These are phyloP conservation scores for Eucalyptus albens DNA, from an alignment of 345 rosid species.

Conservation along the genomic window DNA sequence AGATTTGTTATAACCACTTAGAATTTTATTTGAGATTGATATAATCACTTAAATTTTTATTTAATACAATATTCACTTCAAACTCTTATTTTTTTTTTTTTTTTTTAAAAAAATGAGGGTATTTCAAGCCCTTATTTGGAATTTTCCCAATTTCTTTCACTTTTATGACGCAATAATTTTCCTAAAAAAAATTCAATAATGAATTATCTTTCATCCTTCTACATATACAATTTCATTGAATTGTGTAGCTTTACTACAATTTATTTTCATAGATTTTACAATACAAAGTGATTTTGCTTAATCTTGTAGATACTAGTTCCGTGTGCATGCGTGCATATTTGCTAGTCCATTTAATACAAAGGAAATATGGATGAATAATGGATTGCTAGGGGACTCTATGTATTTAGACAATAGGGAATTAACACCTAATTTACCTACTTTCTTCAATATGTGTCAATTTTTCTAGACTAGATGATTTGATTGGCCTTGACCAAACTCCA, in stretches of 20 bases:
- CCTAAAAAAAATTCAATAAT: background rate
- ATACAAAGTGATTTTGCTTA: background rate
- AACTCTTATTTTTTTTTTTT: too few species aligned
- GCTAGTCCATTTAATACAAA: background rate
- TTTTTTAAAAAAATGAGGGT: rapidly evolving
- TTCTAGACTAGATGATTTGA: background rate
- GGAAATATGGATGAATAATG: background rate
- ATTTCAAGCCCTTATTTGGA: too few species aligned
- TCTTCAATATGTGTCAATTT: background rate
- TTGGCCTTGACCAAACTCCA: background rate
- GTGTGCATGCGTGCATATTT: background rate
- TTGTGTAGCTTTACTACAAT: background rate
- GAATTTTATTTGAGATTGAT: too few species aligned
- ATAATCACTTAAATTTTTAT: too few species aligned
- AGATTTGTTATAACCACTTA: too few species aligned
- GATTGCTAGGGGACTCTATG: background rate
- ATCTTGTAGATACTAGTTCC: background rate
- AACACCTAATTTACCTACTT: background rate
- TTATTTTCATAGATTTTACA: background rate
- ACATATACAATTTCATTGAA: background rate
- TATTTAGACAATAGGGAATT: background rate
- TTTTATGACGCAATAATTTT: background rate
- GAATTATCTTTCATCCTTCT: background rate
- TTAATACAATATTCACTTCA: too few species aligned
- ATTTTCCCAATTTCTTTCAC: background rate